phyloP scores from a whole-genome alignment of 2,329 filamentous ascomycete genomes.

The Aspergillus proliferans region DNA sequence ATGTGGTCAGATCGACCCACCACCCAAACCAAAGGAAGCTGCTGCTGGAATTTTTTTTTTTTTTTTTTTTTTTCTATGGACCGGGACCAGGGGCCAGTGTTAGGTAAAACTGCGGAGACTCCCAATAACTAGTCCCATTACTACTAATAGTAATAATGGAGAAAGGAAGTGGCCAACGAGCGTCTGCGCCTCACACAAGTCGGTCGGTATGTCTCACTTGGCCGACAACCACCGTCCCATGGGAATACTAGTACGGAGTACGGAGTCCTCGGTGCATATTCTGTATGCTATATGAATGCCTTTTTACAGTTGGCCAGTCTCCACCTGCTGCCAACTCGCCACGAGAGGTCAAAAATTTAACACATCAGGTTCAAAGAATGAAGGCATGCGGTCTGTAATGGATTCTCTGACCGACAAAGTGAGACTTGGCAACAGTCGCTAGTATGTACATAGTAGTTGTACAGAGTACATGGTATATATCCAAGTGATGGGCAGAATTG shows the following conservation, averaged over 20 bases:
- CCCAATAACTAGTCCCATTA: constrained; percentile 2
- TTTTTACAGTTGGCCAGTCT: neutral
- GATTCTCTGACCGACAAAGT: too few species aligned
- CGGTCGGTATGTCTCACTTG: constrained; percentile 19
- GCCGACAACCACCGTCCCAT: constrained; percentile 6
- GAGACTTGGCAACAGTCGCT: too few species aligned
- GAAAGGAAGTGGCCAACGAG: constrained; percentile 17
- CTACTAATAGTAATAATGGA: constrained; percentile 1
- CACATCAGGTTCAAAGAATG: neutral
- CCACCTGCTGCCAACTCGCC: neutral
- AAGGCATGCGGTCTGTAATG: too few species aligned
- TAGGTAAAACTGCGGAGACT: too few species aligned
- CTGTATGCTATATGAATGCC: neutral
- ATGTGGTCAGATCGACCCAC: constrained; percentile 23
- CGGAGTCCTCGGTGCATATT: neutral
- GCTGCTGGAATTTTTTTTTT: constrained; percentile 4
- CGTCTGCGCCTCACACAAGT: constrained; percentile 16
- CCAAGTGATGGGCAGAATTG: too few species aligned
- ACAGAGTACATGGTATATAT: too few species aligned
- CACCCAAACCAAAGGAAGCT: constrained; percentile 18
- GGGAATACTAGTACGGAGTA: neutral
- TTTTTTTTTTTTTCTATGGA: constrained; percentile 4
- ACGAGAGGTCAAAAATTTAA: neutral
- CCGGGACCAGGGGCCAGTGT: constrained; percentile 5
- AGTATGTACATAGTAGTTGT: too few species aligned